These are phyloP conservation scores for Alnus rubra DNA, from an alignment of 306 rosid genomes.

Conservation along the genomic window DNA sequence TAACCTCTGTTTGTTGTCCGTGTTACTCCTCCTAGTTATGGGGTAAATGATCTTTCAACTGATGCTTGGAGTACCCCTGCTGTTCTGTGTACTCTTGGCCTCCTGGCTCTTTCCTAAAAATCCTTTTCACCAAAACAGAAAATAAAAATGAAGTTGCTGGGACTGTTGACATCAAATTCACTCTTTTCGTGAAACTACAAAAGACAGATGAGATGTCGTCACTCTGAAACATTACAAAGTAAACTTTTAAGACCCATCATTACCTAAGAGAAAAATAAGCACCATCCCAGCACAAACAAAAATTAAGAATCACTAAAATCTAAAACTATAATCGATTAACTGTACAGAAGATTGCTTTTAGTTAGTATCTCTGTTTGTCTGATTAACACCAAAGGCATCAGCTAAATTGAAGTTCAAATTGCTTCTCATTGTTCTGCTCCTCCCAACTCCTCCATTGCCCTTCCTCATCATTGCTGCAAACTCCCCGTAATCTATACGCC, in stretches of 20 bases:
- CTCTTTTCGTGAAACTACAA: neutral
- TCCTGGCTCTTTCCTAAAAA: neutral
- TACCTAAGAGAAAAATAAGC: neutral
- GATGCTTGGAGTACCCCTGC: neutral
- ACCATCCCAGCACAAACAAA: slow-evolving; percentile 12
- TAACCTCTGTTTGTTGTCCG: neutral
- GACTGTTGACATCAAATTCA: neutral
- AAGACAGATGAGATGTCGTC: neutral
- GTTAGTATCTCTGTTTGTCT: slow-evolving; percentile 42
- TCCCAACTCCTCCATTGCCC: slow-evolving; percentile 59
- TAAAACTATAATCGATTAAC: slow-evolving; percentile 32
- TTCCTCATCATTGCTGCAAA: slow-evolving; percentile 88
- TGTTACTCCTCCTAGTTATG: neutral
- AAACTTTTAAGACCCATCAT: neutral
- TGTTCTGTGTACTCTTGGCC: neutral
- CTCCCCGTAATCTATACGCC: slow-evolving; percentile 82
- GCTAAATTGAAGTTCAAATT: slow-evolving; percentile 76
- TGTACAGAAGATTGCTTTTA: slow-evolving; percentile 34
- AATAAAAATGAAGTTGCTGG: neutral
- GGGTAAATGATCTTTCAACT: neutral
- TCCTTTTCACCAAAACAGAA: neutral
- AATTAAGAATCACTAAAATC: neutral
- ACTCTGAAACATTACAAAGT: neutral
- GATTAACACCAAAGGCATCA: slow-evolving; percentile 67
- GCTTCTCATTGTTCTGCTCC: slow-evolving; percentile 66